Evolutionary conservation across 2,329 filamentous ascomycete species (phyloP).

Genomic region (Fusarium sp.): DNA sequence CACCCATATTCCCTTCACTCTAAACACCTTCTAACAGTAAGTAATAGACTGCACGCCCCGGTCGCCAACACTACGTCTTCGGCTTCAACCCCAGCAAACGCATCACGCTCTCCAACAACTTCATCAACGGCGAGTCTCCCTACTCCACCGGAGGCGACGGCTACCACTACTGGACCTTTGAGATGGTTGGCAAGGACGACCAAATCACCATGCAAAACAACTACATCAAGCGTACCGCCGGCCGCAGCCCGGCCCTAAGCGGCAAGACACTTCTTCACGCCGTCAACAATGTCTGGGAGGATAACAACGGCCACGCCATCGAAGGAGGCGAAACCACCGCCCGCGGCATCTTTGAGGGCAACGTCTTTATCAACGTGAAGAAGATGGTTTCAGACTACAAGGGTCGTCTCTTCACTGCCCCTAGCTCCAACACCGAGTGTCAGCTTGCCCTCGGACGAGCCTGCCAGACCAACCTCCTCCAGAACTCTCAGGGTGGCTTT

Average conservation of each 20-base stretch:
- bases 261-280: slow-evolving; percentile 65
- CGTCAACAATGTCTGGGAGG: slow-evolving; percentile 70
- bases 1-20: not conserved
- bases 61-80: slow-evolving; percentile 68
- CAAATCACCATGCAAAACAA: slow-evolving; percentile 66
- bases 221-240: slow-evolving; percentile 67
- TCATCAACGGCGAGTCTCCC: slow-evolving; percentile 63
- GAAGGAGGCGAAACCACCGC: slow-evolving; percentile 56
- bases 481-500: not conserved
- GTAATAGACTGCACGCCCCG: slow-evolving; percentile 59
- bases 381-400: slow-evolving; percentile 48
- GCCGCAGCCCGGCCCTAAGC: slow-evolving; percentile 65
- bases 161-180: slow-evolving; percentile 69
- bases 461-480: slow-evolving; percentile 58
- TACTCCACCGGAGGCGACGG: slow-evolving; percentile 67
- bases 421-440: slow-evolving; percentile 50
- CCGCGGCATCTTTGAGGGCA: slow-evolving; percentile 60
- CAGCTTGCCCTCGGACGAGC: slow-evolving; percentile 54
- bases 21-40: not conserved
- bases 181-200: slow-evolving; percentile 62
- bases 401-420: slow-evolving; percentile 46
- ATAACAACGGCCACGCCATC: slow-evolving; percentile 65
- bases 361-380: slow-evolving; percentile 64
- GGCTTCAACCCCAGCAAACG: slow-evolving; percentile 61
- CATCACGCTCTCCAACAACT: slow-evolving; percentile 68